Evolutionary conservation across 495 filamentous ascomycete genomes (phyloP), one percentile per base, ranked within the genome.

Genomic region (Penicillium lividum): DNA sequence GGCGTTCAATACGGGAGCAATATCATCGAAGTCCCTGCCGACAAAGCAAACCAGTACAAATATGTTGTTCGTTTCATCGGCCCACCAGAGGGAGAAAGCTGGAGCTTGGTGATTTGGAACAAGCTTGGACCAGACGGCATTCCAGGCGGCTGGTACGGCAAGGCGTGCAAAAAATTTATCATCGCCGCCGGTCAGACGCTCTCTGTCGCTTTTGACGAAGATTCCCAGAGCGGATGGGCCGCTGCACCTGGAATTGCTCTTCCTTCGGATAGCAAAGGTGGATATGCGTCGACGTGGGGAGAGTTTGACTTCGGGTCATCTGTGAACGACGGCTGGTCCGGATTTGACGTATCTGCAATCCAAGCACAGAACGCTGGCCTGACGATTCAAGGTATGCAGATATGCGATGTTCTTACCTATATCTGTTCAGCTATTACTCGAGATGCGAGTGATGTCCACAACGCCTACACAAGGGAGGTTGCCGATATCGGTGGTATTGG

Each of bases 1-100:
- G 81, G 81, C 50, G 64, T 48, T 33, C 78, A 80, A 22, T 80
- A 79, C 62, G 79, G 80, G 50, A 77, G 77, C 70, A 84, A 84
- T 65, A 80, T 84, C 56, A 78, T 80, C 58, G 62, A 75, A 48
- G 66, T 82, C 28, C 57, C 58, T 40, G 59, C 61, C 22, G 53
- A 56, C 48, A 63, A 73, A 9, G 73, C 73, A 53, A 55, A 63
- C 54, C 55, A 68, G 30, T 75, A 82, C 64, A 68, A 80, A 46
- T 80, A 79, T 71, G 78, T 80, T 40, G 71, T 69, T 30, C 71
- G 75, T 50, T 73, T 82, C 71, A 58, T 54, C 43, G 81, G 80
- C 59, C 63, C 61, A 65, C 61, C 22, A 31, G 30, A 31, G 30
- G 30, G 30, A 31, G 68, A 69, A 7, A n/a, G 66, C 57, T 77